Evolutionary conservation across 208 protist species (phyloP).

Genomic region (Trypanosoma mega): DNA sequence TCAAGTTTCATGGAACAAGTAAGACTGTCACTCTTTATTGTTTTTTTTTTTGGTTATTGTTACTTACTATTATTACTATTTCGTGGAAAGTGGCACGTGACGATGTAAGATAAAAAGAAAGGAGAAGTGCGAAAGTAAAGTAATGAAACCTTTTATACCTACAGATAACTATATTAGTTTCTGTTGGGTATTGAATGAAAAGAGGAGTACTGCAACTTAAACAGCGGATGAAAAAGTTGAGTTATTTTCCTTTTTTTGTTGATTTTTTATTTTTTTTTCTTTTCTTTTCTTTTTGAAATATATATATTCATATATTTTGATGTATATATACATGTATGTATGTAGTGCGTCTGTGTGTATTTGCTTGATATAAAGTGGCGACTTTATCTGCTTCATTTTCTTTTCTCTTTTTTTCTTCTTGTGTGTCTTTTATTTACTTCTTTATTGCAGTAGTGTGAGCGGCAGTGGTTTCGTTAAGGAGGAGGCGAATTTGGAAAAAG

Average conservation of each 20-base stretch:
- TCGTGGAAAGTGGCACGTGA: too few species aligned
- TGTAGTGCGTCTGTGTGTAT: not conserved
- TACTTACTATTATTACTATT: too few species aligned
- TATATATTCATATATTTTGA: slow-evolving; percentile 16
- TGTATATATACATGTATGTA: slow-evolving; percentile 10
- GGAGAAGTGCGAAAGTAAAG: too few species aligned
- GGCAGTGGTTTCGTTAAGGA: too few species aligned
- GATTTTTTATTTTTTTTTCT: slow-evolving; percentile 8
- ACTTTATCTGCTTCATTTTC: not conserved
- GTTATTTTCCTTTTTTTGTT: slow-evolving; percentile 14
- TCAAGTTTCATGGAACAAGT: not conserved
- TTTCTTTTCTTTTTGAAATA: slow-evolving; percentile 22
- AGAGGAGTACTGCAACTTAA: not conserved
- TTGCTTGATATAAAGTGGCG: not conserved
- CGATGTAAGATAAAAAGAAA: too few species aligned
- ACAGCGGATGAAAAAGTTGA: not conserved
- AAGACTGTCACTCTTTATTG: not conserved
- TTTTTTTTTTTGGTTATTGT: slow-evolving; percentile 3
- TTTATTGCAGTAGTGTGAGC: too few species aligned
- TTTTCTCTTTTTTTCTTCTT: too few species aligned
- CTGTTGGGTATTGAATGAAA: not conserved
- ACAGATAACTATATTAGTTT: too few species aligned
- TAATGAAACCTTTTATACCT: too few species aligned
- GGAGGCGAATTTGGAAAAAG: too few species aligned
- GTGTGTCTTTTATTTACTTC: too few species aligned